phyloP scores from a whole-genome alignment of 371 early-diverging fungal genomes.

The Basidiobolus meristosporus region DNA sequence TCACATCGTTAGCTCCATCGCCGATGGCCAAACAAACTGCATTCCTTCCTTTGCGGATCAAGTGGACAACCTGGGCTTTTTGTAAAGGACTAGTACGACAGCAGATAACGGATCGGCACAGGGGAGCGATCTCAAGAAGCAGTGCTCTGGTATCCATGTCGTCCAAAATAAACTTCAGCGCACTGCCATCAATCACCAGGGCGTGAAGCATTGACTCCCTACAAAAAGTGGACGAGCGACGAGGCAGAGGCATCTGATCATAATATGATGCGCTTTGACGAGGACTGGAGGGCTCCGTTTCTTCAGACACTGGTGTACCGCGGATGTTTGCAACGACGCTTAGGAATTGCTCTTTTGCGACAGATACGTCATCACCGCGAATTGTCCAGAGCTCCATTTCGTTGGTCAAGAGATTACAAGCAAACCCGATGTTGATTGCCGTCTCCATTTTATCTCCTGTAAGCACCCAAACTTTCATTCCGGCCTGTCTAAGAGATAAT shows the following conservation, averaged over 20 bases:
- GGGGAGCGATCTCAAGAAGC: slow-evolving; percentile 54
- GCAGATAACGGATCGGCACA: slow-evolving; percentile 79
- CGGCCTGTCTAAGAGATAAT: slow-evolving; percentile 61
- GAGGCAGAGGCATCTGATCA: not conserved
- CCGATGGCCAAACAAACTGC: slow-evolving; percentile 84
- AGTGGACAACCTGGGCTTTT: slow-evolving; percentile 87
- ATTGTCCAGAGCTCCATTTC: slow-evolving; percentile 55
- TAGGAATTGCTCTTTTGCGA: slow-evolving; percentile 19
- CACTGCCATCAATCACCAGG: slow-evolving; percentile 80
- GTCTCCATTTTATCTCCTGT: slow-evolving; percentile 99
- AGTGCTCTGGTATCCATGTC: slow-evolving; percentile 26
- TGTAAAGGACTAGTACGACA: slow-evolving; percentile 92
- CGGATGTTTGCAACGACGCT: slow-evolving; percentile 12
- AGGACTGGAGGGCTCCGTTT: not conserved
- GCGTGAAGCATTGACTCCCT: slow-evolving; percentile 16
- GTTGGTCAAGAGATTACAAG: slow-evolving; percentile 58
- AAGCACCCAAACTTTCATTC: slow-evolving; percentile 96
- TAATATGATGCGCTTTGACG: not conserved
- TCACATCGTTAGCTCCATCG: slow-evolving; percentile 97
- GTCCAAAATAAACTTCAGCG: slow-evolving; percentile 58
- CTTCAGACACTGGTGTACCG: slow-evolving; percentile 5
- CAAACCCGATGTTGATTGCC: slow-evolving; percentile 92
- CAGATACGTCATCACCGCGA: slow-evolving; percentile 19
- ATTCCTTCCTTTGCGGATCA: slow-evolving; percentile 55
- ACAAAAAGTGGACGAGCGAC: not conserved